Percentiles rank a stretch among this genome's conserved stretches.
Evolutionary conservation across 139 green algal species (phyloP).

Genomic region (Haematococcus lacustris): DNA sequence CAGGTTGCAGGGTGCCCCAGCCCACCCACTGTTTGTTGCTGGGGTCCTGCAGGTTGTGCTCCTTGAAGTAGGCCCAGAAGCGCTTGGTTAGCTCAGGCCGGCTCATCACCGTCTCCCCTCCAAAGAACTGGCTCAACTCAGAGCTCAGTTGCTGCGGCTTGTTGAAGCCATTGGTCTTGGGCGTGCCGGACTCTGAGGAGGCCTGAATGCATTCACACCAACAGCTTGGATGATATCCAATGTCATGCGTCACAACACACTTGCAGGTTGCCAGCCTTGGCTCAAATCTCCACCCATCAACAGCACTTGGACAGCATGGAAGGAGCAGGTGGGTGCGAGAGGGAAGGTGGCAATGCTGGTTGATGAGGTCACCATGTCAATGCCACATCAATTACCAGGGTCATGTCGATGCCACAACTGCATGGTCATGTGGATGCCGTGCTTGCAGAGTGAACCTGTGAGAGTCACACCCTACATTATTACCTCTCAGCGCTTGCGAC

Average conservation of each 20-base stretch:
- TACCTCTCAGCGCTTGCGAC: too few species aligned
- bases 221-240: neutral
- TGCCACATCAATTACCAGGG: too few species aligned
- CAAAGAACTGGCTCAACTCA: slow-evolving; percentile 37
- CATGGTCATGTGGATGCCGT: too few species aligned
- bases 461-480: too few species aligned
- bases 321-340: too few species aligned
- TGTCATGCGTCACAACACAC: neutral
- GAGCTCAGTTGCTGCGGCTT: slow-evolving; percentile 36
- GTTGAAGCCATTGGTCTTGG: slow-evolving; percentile 33
- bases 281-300: neutral
- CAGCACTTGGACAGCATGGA: too few species aligned
- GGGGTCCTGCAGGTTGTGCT: slow-evolving; percentile 21
- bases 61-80: slow-evolving; percentile 27
- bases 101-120: slow-evolving; percentile 24
- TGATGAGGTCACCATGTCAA: too few species aligned
- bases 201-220: neutral
- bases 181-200: neutral
- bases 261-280: neutral
- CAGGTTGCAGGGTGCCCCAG: neutral
- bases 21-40: slow-evolving; percentile 7
- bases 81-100: slow-evolving; percentile 21
- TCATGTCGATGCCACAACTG: too few species aligned
- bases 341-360: too few species aligned
- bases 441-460: too few species aligned